A percentile compares a stretch with the other conserved stretches of the same genome.
Evolutionary conservation across 805 yeast species (phyloP).

Genomic region (Hyphopichia homilentoma): DNA sequence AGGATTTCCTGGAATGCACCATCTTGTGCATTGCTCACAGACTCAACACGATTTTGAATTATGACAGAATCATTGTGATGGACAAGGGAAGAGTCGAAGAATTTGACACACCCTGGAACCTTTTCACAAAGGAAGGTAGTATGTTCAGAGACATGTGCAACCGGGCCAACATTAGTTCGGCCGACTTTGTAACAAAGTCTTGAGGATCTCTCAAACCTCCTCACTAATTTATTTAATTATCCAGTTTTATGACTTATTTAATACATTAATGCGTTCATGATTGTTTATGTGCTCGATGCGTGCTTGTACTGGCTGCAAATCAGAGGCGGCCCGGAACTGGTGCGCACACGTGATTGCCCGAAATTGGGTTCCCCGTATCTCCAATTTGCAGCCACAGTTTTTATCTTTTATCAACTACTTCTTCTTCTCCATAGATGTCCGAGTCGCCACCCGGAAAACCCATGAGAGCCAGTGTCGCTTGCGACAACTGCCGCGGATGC

Average conservation of each 20-base stretch:
- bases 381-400: conserved; percentile 2
- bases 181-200: conserved; percentile 28
- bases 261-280: no score
- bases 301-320: no score
- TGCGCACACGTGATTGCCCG: no score
- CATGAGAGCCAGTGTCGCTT: conserved; percentile 12
- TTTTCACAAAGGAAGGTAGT: conserved; percentile 22
- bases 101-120: conserved; percentile 30
- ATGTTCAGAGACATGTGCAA: conserved; percentile 35
- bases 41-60: conserved; percentile 32
- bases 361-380: no score
- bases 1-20: conserved; percentile 30
- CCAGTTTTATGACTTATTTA: no score
- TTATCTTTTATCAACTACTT: no score
- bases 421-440: background rate
- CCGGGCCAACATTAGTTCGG: conserved; percentile 27
- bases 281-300: no score
- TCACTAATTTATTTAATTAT: no score
- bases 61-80: conserved; percentile 33
- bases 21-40: conserved; percentile 39
- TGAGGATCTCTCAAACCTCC: no score
- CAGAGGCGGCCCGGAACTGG: no score
- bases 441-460: no score
- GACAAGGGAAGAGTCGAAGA: conserved; percentile 32
- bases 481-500: conserved; percentile 11